A percentile compares a stretch with the other conserved stretches of the same genome.
phyloP scores from a whole-genome alignment of 106 monocot genomes.

The Dioscorea dumetorum region DNA sequence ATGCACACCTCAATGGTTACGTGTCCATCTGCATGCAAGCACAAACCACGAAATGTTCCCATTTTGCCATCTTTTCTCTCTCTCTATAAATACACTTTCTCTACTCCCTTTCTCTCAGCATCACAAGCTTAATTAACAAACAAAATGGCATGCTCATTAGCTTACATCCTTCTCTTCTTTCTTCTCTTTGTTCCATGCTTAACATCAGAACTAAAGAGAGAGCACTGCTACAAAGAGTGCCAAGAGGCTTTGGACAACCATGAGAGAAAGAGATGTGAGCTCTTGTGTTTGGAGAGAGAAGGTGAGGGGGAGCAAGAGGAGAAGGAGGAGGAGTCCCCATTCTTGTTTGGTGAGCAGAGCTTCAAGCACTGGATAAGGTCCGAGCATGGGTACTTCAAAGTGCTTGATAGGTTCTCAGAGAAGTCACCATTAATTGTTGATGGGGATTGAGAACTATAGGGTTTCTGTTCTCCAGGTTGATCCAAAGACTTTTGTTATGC shows the following conservation, averaged over 20 bases:
- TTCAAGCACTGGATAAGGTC: conserved; percentile 15
- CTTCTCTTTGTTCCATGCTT: not conserved
- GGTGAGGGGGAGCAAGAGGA: conserved; percentile 7
- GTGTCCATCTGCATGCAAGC: too few species aligned
- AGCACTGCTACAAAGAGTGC: not conserved
- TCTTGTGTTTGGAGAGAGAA: conserved; percentile 5
- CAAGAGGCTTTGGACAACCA: not conserved
- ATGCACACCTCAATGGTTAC: not conserved
- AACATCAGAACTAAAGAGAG: not conserved
- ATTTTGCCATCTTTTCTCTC: not conserved
- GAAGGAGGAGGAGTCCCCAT: not conserved
- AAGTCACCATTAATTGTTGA: conserved; percentile 11
- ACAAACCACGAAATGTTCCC: too few species aligned
- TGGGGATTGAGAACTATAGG: conserved; percentile 20
- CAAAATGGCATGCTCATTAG: not conserved
- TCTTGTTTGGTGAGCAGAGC: conserved; percentile 11
- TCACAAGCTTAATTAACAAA: not conserved
- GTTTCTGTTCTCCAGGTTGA: conserved; percentile 16
- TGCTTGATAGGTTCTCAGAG: conserved; percentile 19
- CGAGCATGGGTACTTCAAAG: conserved; percentile 11
- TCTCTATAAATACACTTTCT: not conserved
- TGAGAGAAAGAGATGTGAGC: conserved; percentile 4
- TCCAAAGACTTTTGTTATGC: conserved; percentile 21
- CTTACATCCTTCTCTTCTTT: not conserved
- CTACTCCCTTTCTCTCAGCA: not conserved